phyloP scores from a whole-genome alignment of 805 yeast genomes.

The Saturnispora zaruensis region DNA sequence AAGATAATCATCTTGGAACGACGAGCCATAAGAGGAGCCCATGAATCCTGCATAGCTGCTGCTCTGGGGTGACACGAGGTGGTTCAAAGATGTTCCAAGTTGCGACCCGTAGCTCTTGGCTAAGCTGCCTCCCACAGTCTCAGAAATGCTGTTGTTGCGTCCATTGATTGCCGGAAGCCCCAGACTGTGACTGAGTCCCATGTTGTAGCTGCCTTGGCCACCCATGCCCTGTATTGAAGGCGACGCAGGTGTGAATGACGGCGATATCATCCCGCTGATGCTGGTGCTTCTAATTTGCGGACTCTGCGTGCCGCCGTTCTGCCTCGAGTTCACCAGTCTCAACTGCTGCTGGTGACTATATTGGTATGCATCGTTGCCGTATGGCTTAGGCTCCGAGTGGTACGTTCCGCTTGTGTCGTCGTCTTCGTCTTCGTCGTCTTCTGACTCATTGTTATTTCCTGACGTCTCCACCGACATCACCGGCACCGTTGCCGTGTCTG shows the following conservation, averaged over 20 bases:
- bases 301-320: slow-evolving; percentile 2
- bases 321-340: neutral
- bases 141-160: slow-evolving; percentile 3
- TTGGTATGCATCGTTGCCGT: slow-evolving; percentile 3
- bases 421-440: neutral
- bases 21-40: slow-evolving; percentile 31
- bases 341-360: neutral
- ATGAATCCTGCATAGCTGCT: slow-evolving; percentile 28
- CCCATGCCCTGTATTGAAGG: slow-evolving; percentile 6
- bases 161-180: neutral
- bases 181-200: slow-evolving; percentile 4
- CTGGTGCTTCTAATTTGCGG: neutral
- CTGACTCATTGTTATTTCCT: neutral
- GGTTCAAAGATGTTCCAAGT: slow-evolving; percentile 26
- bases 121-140: slow-evolving; percentile 5
- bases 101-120: slow-evolving; percentile 25
- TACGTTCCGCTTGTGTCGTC: neutral
- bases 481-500: neutral
- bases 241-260: slow-evolving; percentile 7
- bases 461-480: neutral
- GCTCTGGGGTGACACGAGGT: slow-evolving; percentile 28
- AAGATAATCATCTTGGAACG: slow-evolving; percentile 25
- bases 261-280: slow-evolving; percentile 1
- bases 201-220: neutral
- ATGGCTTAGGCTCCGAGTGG: slow-evolving; percentile 2